A percentile compares a stretch with the other conserved stretches of the same genome.
Conservation (phyloP, 768 basidiomycete species). For the Mycena floridula region DNA sequence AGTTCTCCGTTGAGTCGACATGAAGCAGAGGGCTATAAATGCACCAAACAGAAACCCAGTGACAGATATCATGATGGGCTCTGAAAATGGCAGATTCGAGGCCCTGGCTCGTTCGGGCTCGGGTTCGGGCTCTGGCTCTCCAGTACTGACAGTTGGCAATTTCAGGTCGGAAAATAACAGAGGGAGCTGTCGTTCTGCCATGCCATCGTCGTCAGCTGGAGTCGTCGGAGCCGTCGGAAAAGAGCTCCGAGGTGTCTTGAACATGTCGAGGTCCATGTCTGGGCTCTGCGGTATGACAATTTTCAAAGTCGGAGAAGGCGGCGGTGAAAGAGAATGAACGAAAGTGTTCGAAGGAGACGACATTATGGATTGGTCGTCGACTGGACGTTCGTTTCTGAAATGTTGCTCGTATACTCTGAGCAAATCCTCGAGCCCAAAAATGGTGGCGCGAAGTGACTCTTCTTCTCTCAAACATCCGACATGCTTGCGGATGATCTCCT, state of each 20-base stretch:
- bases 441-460: conserved; percentile 45
- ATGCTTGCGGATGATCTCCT: conserved; percentile 59
- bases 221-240: no score
- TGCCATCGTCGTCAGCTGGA: no score
- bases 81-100: no score
- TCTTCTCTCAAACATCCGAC: conserved; percentile 33
- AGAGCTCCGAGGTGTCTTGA: not conserved
- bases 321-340: not conserved
- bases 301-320: not conserved
- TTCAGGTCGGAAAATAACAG: no score
- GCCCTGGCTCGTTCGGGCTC: no score
- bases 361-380: not conserved
- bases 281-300: not conserved
- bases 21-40: conserved; percentile 45
- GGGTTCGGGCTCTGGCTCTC: no score
- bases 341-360: not conserved
- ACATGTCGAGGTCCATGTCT: not conserved
- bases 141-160: no score
- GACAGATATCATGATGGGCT: conserved; percentile 34
- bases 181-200: no score
- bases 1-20: conserved; percentile 41
- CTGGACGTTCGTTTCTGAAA: not conserved
- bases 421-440: conserved; percentile 43
- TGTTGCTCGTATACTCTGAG: conserved; percentile 32
- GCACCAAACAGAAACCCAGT: conserved; percentile 59